These are phyloP conservation scores for Glycyrrhiza uralensis DNA, from an alignment of 306 rosid genomes.

Conservation along the genomic window DNA sequence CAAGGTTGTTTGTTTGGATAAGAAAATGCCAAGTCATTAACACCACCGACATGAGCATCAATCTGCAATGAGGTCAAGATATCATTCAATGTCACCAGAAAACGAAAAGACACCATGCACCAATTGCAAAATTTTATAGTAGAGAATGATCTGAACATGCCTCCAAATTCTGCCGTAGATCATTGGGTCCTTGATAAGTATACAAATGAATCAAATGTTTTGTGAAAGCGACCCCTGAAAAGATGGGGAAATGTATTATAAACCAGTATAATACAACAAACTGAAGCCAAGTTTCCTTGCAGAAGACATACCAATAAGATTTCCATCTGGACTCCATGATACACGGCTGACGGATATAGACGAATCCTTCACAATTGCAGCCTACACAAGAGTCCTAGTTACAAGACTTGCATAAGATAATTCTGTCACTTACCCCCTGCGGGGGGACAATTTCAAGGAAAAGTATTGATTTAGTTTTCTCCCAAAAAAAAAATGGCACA, in stretches of 20 bases:
- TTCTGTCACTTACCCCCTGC: background rate
- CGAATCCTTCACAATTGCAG: constrained; percentile 44
- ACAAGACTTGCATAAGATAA: constrained; percentile 18
- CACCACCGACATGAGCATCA: constrained; percentile 73
- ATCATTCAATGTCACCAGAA: background rate
- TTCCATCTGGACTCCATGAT: constrained; percentile 85
- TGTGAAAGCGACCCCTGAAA: constrained; percentile 75
- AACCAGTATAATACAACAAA: constrained; percentile 4
- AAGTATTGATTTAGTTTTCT: background rate
- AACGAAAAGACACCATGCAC: background rate
- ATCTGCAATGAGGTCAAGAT: constrained; percentile 37
- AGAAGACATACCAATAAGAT: constrained; percentile 60
- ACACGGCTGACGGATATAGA: constrained; percentile 61
- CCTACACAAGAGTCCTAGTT: constrained; percentile 42
- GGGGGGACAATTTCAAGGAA: background rate
- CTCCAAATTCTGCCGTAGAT: constrained; percentile 56
- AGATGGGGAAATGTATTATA: constrained; percentile 15
- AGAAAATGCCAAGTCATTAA: constrained; percentile 77
- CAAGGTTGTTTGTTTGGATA: constrained; percentile 54
- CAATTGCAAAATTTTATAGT: constrained; percentile 20
- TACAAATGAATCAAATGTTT: constrained; percentile 76
- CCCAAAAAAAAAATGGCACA: background rate
- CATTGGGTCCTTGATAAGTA: constrained; percentile 51
- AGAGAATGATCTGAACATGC: constrained; percentile 32
- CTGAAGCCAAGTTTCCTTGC: background rate